Conservation (phyloP, 441 rosid genomes). For the Jatropha multifida region DNA sequence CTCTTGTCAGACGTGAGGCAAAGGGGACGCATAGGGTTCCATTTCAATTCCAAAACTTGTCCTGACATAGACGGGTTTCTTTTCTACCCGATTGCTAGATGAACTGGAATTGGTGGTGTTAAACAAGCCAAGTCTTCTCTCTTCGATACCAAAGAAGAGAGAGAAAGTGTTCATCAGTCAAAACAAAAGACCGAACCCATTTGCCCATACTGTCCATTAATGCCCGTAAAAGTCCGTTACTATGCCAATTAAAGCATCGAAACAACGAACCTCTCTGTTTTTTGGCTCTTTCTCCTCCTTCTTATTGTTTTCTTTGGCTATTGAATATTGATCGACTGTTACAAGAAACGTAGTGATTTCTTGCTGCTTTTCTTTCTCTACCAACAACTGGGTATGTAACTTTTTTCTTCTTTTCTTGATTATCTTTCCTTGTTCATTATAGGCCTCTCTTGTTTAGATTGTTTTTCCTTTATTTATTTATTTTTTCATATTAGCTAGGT, state of each 20-base stretch:
- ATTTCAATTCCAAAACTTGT: background rate
- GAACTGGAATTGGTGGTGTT: background rate
- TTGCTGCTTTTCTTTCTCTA: background rate
- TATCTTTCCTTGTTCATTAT: background rate
- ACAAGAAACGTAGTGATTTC: background rate
- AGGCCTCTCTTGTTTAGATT: background rate
- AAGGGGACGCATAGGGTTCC: background rate
- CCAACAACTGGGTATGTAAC: background rate
- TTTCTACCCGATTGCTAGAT: background rate
- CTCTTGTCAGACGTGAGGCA: background rate
- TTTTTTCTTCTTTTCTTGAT: background rate
- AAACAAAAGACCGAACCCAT: background rate
- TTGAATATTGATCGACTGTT: background rate
- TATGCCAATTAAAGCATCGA: background rate
- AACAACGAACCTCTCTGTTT: background rate
- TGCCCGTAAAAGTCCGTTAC: background rate
- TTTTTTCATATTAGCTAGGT: background rate
- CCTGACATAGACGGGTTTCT: background rate
- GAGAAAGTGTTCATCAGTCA: background rate
- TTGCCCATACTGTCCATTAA: background rate
- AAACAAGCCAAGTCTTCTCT: background rate
- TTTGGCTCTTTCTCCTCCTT: background rate
- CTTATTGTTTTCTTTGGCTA: background rate
- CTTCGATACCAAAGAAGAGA: background rate
- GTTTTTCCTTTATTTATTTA: background rate